Conservation (phyloP, 352 stramenopile genomes). For the Phytophthora podocarpi region DNA sequence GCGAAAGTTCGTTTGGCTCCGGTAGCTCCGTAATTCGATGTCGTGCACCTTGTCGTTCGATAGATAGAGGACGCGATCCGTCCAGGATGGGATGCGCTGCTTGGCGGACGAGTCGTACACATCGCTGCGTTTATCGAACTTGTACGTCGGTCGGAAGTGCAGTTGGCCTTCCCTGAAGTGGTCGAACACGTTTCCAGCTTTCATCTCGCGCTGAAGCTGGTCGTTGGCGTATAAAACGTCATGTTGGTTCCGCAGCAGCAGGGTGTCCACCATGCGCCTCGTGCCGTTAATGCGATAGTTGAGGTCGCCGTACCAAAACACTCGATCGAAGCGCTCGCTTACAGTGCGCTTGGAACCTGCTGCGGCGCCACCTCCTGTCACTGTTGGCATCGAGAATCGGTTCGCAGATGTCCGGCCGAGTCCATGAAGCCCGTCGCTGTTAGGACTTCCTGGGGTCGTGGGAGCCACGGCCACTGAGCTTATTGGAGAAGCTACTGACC, state of each 20-base stretch:
- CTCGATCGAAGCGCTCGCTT: slow-evolving; percentile 81
- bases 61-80: slow-evolving; percentile 92
- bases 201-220: slow-evolving; percentile 89
- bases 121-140: slow-evolving; percentile 94
- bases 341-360: slow-evolving; percentile 33
- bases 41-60: slow-evolving; percentile 59
- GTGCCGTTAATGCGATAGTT: slow-evolving; percentile 95
- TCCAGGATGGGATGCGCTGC: slow-evolving; percentile 95
- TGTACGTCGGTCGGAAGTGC: slow-evolving; percentile 95
- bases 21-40: slow-evolving; percentile 66
- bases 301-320: slow-evolving; percentile 95
- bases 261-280: slow-evolving; percentile 85
- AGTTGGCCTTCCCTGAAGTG: slow-evolving; percentile 92
- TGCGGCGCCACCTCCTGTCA: slow-evolving; percentile 1
- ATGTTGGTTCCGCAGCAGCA: slow-evolving; percentile 75
- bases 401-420: slow-evolving; percentile 35
- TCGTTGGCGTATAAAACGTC: slow-evolving; percentile 89
- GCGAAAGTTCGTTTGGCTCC: slow-evolving; percentile 68
- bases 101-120: slow-evolving; percentile 95
- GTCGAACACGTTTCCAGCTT: slow-evolving; percentile 81
- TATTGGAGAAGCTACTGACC: slow-evolving; percentile 18
- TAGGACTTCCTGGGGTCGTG: neutral
- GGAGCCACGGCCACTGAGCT: slow-evolving; percentile 13
- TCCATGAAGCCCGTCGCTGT: slow-evolving; percentile 23
- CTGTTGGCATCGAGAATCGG: slow-evolving; percentile 32